Conservation (phyloP, 495 filamentous ascomycete genomes). For the Aspergillus heteromorphus region DNA sequence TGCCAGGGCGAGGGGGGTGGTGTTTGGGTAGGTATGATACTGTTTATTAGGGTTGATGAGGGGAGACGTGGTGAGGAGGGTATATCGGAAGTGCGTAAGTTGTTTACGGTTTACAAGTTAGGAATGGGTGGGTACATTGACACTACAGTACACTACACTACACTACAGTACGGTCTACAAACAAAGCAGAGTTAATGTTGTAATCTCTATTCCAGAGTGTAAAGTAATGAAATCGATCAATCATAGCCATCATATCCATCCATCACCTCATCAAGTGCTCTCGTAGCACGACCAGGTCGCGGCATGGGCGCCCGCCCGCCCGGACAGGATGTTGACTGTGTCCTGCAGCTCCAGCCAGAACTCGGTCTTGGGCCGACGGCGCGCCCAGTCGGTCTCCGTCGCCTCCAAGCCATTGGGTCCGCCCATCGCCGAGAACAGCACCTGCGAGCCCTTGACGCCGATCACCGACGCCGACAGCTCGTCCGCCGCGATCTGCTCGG, state of each 20-base stretch:
- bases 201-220: too few species aligned
- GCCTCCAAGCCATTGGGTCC: constrained; percentile 60
- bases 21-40: not conserved
- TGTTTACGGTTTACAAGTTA: not conserved
- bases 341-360: constrained; percentile 81
- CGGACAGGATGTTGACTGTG: constrained; percentile 79
- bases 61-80: not conserved
- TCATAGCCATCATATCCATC: not conserved
- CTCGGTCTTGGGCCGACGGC: constrained; percentile 75
- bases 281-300: constrained; percentile 30
- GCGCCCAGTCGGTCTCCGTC: constrained; percentile 88
- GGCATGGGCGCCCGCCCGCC: constrained; percentile 44
- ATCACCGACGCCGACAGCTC: constrained; percentile 73
- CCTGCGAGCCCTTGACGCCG: constrained; percentile 82
- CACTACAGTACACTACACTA: too few species aligned
- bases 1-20: constrained; percentile 18
- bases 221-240: too few species aligned
- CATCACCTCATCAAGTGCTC: not conserved
- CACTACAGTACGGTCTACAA: too few species aligned
- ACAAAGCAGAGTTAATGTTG: too few species aligned
- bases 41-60: not conserved
- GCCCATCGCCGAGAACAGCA: constrained; percentile 77
- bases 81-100: too few species aligned
- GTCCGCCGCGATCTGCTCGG: constrained; percentile 64
- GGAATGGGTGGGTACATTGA: too few species aligned